Evolutionary conservation across 169 alveolate genomes (phyloP).

Genomic region (Theileria orientalis): DNA sequence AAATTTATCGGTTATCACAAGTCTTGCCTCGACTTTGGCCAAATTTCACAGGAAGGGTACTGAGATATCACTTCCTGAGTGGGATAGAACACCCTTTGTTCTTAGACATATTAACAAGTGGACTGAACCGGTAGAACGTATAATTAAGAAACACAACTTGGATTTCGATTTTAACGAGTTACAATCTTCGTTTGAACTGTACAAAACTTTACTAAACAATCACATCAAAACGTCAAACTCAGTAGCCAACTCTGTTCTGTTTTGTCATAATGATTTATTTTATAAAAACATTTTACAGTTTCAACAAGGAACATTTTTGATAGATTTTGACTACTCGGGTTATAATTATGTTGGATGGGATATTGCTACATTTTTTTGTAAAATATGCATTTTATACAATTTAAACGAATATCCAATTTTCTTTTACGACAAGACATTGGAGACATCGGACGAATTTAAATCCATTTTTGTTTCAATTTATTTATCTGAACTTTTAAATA

Average conservation of each 20-base stretch:
- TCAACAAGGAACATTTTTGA: slow-evolving; percentile 66
- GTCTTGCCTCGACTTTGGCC: slow-evolving; percentile 63
- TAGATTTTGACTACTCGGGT: slow-evolving; percentile 79
- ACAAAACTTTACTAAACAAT: slow-evolving; percentile 14
- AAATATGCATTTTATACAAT: slow-evolving; percentile 68
- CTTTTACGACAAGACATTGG: slow-evolving; percentile 23
- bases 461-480: slow-evolving; percentile 67
- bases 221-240: slow-evolving; percentile 37
- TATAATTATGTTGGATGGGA: slow-evolving; percentile 74
- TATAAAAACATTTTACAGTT: slow-evolving; percentile 68
- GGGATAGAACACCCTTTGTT: slow-evolving; percentile 72
- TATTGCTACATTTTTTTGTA: slow-evolving; percentile 70
- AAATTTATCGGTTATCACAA: slow-evolving; percentile 59
- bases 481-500: slow-evolving; percentile 63
- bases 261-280: slow-evolving; percentile 79
- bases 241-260: slow-evolving; percentile 68
- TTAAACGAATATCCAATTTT: slow-evolving; percentile 62
- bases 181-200: background rate
- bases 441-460: slow-evolving; percentile 65
- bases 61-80: slow-evolving; percentile 39
- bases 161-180: background rate
- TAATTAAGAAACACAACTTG: background rate
- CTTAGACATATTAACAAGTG: slow-evolving; percentile 36
- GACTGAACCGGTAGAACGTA: background rate
- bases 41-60: slow-evolving; percentile 18